A percentile compares a stretch with the other conserved stretches of the same genome.
Evolutionary conservation across 1,284 basidiomycete genomes (phyloP).

Genomic region (Tilletia indica): DNA sequence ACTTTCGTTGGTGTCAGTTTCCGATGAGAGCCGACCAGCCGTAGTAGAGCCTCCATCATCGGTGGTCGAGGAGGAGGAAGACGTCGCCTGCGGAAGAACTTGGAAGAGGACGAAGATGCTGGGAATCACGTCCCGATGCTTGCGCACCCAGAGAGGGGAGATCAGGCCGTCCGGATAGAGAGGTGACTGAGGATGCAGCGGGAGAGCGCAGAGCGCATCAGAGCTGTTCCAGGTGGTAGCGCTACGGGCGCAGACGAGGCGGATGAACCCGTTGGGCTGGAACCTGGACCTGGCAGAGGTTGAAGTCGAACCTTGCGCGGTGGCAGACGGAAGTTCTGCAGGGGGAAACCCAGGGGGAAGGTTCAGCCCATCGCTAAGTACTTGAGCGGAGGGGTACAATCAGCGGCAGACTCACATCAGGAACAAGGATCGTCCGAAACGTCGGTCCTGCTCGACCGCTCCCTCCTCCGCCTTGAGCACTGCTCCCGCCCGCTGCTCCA

Average conservation of each 20-base stretch:
- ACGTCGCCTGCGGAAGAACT: constrained; percentile 68
- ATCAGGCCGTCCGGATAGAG: constrained; percentile 90
- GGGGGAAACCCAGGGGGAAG: constrained; percentile 6
- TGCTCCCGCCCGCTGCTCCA: neutral
- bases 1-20: constrained; percentile 59
- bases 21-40: neutral
- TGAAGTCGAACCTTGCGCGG: constrained; percentile 66
- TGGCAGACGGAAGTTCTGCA: constrained; percentile 72
- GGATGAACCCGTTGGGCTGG: constrained; percentile 9
- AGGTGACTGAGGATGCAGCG: constrained; percentile 80
- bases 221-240: constrained; percentile 27
- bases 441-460: neutral
- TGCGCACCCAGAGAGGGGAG: constrained; percentile 93
- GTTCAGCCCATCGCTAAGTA: constrained; percentile 15
- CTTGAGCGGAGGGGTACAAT: neutral
- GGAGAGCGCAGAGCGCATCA: constrained; percentile 81
- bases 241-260: constrained; percentile 27
- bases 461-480: neutral
- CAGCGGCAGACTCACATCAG: constrained; percentile 7
- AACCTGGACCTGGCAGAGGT: neutral
- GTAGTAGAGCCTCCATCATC: neutral
- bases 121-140: constrained; percentile 85
- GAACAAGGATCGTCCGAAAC: constrained; percentile 15
- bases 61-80: constrained; percentile 8
- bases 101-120: constrained; percentile 88